These are phyloP conservation scores for Aspergillus fischeri DNA, from an alignment of 2,329 filamentous ascomycete species.

Conservation along the genomic window DNA sequence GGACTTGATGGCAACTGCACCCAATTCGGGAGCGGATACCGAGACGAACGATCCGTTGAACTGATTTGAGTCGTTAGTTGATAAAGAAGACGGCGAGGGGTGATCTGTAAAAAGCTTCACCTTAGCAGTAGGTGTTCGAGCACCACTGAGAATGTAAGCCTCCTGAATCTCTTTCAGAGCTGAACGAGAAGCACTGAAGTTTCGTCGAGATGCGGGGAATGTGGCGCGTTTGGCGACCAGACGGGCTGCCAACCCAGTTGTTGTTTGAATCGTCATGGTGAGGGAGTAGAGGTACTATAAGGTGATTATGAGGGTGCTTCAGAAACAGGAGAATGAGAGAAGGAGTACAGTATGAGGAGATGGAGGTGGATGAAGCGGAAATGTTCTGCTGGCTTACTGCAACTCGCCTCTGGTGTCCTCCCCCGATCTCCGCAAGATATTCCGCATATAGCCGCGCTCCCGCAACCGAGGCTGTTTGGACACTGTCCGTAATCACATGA, in stretches of 20 bases:
- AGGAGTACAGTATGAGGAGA: conserved; percentile 2
- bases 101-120: conserved; percentile 43
- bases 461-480: conserved; percentile 26
- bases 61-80: conserved; percentile 43
- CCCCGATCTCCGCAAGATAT: conserved; percentile 11
- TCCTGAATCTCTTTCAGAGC: conserved; percentile 69
- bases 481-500: conserved; percentile 5
- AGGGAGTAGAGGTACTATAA: neutral
- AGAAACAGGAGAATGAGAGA: neutral
- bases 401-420: neutral
- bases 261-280: conserved; percentile 23
- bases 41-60: conserved; percentile 90
- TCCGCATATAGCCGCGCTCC: conserved; percentile 24
- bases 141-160: conserved; percentile 88
- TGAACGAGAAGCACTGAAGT: conserved; percentile 50
- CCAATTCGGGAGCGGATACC: conserved; percentile 81
- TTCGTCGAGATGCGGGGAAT: conserved; percentile 43
- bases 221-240: conserved; percentile 24
- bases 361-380: conserved; percentile 1
- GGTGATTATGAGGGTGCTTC: neutral
- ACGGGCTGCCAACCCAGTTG: conserved; percentile 23
- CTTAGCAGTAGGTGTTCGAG: conserved; percentile 85
- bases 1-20: conserved; percentile 85
- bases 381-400: neutral
- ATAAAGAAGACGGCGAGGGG: neutral